Percentiles rank a stretch among this genome's conserved stretches.
Conservation (phyloP, 2,329 filamentous ascomycete species). For the Pestalotiopsis sp. region DNA sequence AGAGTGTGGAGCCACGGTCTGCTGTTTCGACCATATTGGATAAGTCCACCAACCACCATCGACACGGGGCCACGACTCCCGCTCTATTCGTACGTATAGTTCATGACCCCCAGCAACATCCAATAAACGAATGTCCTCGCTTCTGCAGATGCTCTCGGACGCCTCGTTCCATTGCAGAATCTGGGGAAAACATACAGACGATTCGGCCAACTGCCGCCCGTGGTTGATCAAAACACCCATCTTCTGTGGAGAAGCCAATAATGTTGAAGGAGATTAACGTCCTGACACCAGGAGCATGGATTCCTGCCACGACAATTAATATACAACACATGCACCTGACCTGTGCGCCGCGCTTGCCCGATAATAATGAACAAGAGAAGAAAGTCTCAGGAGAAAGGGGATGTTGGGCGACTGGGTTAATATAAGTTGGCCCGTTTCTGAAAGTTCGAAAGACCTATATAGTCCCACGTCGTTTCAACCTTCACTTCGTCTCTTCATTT, state of each 20-base stretch:
- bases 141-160: background rate
- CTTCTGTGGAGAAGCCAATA: background rate
- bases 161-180: background rate
- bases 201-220: constrained; percentile 10
- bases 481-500: too few species aligned
- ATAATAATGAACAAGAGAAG: background rate
- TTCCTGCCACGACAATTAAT: constrained; percentile 1
- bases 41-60: constrained; percentile 22
- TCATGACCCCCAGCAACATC: background rate
- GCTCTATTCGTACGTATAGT: background rate
- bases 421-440: background rate
- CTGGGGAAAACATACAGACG: background rate
- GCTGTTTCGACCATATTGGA: background rate
- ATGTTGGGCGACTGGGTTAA: background rate
- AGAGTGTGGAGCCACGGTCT: constrained; percentile 4
- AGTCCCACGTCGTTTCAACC: too few species aligned
- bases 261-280: background rate
- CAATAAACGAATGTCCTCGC: constrained; percentile 10
- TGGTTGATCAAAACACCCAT: background rate
- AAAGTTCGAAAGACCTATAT: too few species aligned
- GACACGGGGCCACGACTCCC: constrained; percentile 10
- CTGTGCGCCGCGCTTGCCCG: background rate
- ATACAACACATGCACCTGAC: background rate
- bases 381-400: background rate
- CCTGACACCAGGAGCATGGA: background rate